Percentiles rank a stretch among this genome's conserved stretches.
Evolutionary conservation across 371 early-diverging fungal species (phyloP).

Genomic region (Dichotomocladium elegans): DNA sequence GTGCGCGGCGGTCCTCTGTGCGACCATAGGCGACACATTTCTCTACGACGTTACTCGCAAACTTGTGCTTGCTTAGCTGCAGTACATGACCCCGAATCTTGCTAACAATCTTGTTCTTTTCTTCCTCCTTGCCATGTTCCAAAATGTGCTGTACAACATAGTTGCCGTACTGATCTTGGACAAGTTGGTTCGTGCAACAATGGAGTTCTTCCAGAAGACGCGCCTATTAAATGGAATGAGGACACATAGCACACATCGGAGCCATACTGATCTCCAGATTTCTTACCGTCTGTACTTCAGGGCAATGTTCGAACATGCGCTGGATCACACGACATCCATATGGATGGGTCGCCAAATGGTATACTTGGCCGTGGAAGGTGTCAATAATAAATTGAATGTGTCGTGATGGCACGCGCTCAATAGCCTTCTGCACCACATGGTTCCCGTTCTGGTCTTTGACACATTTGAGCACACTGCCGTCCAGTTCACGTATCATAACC

Average conservation of each 20-base stretch:
- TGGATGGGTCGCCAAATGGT: constrained; percentile 95
- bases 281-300: constrained; percentile 78
- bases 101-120: constrained; percentile 82
- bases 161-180: constrained; percentile 98
- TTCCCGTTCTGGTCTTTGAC: constrained; percentile 99
- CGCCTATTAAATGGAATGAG: too few species aligned
- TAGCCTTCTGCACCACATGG: constrained; percentile 99
- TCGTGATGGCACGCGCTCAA: constrained; percentile 94
- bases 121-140: constrained; percentile 86
- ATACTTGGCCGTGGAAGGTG: constrained; percentile 96
- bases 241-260: background rate
- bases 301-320: constrained; percentile 98
- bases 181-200: constrained; percentile 83
- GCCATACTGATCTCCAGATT: background rate
- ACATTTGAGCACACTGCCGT: constrained; percentile 93
- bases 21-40: constrained; percentile 86
- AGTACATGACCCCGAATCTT: constrained; percentile 91
- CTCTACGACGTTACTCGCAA: constrained; percentile 99
- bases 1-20: constrained; percentile 63
- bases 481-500: constrained; percentile 85
- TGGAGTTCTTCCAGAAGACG: constrained; percentile 94
- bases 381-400: constrained; percentile 95
- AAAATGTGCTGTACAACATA: constrained; percentile 98
- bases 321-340: constrained; percentile 99
- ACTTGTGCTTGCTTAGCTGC: constrained; percentile 95